phyloP scores from a whole-genome alignment of 495 filamentous ascomycete species.

The Pyrenopolyporus hunteri region DNA sequence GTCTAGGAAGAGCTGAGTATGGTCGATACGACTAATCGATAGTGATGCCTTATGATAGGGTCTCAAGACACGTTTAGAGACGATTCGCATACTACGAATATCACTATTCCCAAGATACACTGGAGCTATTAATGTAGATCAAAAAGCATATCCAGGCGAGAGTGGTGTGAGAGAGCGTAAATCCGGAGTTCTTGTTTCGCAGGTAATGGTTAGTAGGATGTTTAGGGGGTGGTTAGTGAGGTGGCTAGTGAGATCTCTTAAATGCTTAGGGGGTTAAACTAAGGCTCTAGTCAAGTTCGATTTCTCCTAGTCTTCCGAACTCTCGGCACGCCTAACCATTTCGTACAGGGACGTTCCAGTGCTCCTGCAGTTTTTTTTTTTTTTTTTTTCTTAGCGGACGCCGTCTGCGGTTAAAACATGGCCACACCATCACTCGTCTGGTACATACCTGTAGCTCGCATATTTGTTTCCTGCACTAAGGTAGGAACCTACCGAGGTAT shows the following conservation, averaged over 20 bases:
- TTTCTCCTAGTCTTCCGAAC: slow-evolving; percentile 2
- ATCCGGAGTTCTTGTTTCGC: not conserved
- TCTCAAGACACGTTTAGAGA: not conserved
- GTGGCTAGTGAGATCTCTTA: not conserved
- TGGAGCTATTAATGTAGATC: not conserved
- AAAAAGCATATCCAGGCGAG: not conserved
- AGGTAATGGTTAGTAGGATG: not conserved
- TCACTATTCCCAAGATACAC: not conserved
- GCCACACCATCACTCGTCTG: not conserved
- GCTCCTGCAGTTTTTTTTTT: too few species aligned
- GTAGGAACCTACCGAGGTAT: too few species aligned
- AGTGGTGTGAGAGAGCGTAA: not conserved
- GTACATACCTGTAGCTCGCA: not conserved
- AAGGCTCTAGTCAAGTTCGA: not conserved
- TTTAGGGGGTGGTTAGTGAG: not conserved
- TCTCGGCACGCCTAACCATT: not conserved
- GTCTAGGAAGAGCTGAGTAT: not conserved
- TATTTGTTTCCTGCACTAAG: not conserved
- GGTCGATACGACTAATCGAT: not conserved
- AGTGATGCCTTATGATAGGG: slow-evolving; percentile 3
- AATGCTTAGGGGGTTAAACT: not conserved
- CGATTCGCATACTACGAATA: not conserved
- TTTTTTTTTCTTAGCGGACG: slow-evolving; percentile 19
- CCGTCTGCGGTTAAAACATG: slow-evolving; percentile 18
- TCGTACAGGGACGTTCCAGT: not conserved